Conservation (phyloP, 2,329 filamentous ascomycete genomes). For the Sphaceloma murrayae region DNA sequence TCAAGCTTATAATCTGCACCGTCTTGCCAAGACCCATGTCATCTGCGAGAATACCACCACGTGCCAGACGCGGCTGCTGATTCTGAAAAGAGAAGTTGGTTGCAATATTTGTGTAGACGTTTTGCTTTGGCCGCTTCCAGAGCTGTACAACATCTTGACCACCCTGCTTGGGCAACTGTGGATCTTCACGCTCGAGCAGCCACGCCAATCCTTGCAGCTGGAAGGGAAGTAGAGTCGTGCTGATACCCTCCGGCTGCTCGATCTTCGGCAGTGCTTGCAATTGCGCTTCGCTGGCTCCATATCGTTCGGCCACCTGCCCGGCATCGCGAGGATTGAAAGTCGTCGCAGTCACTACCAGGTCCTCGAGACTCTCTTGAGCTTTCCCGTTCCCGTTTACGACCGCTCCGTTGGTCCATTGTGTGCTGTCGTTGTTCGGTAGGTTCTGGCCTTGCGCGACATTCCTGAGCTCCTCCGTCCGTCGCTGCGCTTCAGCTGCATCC, state of each 20-base stretch:
- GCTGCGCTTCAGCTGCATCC: constrained; percentile 30
- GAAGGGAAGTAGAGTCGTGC: constrained; percentile 64
- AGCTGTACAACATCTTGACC: constrained; percentile 61
- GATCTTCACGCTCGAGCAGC: constrained; percentile 68
- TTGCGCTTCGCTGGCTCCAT: constrained; percentile 61
- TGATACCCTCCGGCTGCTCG: constrained; percentile 54
- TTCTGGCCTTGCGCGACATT: constrained; percentile 18
- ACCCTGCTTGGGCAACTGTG: constrained; percentile 50
- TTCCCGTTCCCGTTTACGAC: constrained; percentile 27
- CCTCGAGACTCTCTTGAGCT: constrained; percentile 45
- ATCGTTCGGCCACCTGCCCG: constrained; percentile 55
- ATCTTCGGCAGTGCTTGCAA: constrained; percentile 64
- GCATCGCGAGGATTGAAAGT: constrained; percentile 57
- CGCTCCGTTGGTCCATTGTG: constrained; percentile 8
- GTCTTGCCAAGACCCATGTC: constrained; percentile 93
- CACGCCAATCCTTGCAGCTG: constrained; percentile 73
- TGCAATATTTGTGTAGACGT: constrained; percentile 56
- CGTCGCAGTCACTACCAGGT: constrained; percentile 57
- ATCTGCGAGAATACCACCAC: constrained; percentile 77
- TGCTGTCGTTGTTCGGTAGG: constrained; percentile 1
- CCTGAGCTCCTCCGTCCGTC: constrained; percentile 23
- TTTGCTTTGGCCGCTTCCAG: constrained; percentile 51
- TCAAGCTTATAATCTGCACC: constrained; percentile 71
- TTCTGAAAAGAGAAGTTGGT: constrained; percentile 55
- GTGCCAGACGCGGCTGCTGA: constrained; percentile 53